Base-by-base conservation (phyloP, 176 grass and related monocot genomes). In the Aechmea fasciata region DNA sequence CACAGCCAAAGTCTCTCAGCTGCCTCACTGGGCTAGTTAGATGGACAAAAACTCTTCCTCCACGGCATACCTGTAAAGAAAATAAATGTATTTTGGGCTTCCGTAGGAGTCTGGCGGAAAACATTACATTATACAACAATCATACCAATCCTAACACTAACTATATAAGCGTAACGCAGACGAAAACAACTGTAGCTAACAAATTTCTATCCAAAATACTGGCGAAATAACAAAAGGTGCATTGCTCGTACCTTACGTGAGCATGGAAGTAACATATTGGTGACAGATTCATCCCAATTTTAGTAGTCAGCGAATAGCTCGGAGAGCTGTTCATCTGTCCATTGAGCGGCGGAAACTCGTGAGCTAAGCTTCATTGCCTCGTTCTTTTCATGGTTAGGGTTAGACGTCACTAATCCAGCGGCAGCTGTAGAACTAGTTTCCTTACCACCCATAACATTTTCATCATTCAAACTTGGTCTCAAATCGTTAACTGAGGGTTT, bases 251-350 rank as follows among this genome's bases (percentile, higher is more conserved):
- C 63, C 73, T 75, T 52, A 25, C 15, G 7, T 49, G 23, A 33
- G n/a, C 28, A 66, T 66, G 49, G 66, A 67, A 67, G 8, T 11
- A 13, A 10, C 6, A 29, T 1, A 17, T 41, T 25, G 66, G 5
- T 33, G 29, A 75, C 19, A 33, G 53, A 69, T 49, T 69, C 19
- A 18, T 12, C 52, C 2, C 69, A 64, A 48, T 77, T 66, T 11
- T 33, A 52, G 13, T 77, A 77, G 61, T 77, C 74, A 26, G 51
- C 17, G 69, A 77, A 77, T 26, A 77, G 66, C 53, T 77, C 74
- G 11, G 47, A 24, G 19, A 77, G 28, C 49, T 77, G 65, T 69
- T 77, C 74, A 62, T 77, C 74, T 0, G 74, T 77, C 74, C 74
- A 77, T 9, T 77, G 65, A 68, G 65, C 74, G 61, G 61, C 74